Evolutionary conservation across 1,284 basidiomycete species (phyloP).

Genomic region (Irpex sp.): DNA sequence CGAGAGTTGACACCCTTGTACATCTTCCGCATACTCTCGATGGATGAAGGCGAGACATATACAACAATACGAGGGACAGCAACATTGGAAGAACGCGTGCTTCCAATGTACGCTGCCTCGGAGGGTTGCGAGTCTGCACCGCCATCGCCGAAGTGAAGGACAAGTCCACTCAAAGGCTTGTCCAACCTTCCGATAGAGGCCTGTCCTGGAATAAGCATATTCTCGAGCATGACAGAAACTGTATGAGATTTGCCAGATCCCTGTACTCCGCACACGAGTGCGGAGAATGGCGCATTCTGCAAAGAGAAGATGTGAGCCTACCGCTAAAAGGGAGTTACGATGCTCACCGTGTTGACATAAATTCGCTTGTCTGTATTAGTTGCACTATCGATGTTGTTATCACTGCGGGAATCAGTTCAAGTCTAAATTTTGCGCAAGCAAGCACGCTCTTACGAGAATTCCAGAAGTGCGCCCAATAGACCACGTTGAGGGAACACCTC

Average conservation of each 20-base stretch:
- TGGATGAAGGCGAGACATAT: conserved; percentile 57
- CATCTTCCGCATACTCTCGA: conserved; percentile 51
- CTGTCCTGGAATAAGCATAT: conserved; percentile 52
- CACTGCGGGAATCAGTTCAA: background rate
- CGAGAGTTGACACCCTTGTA: conserved; percentile 47
- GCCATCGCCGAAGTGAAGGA: conserved; percentile 66
- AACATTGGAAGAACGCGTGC: conserved; percentile 31
- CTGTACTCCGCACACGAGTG: conserved; percentile 30
- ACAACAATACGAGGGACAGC: conserved; percentile 46
- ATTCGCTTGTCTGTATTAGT: conserved; percentile 20
- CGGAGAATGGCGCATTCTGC: conserved; percentile 33
- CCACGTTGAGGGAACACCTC: conserved; percentile 24
- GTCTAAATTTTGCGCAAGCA: background rate
- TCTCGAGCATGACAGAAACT: conserved; percentile 58
- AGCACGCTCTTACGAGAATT: conserved; percentile 19
- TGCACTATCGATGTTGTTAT: conserved; percentile 6
- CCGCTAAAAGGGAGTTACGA: background rate
- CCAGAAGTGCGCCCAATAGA: conserved; percentile 24
- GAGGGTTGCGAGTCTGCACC: conserved; percentile 50
- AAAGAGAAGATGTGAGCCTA: background rate
- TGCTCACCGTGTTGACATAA: conserved; percentile 29
- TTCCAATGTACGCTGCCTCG: conserved; percentile 59
- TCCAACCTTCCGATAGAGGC: conserved; percentile 42
- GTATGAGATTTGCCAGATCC: conserved; percentile 71
- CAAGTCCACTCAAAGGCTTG: conserved; percentile 53